phyloP scores from a whole-genome alignment of 176 grass and related monocot genomes.

The Leersia perrieri region DNA sequence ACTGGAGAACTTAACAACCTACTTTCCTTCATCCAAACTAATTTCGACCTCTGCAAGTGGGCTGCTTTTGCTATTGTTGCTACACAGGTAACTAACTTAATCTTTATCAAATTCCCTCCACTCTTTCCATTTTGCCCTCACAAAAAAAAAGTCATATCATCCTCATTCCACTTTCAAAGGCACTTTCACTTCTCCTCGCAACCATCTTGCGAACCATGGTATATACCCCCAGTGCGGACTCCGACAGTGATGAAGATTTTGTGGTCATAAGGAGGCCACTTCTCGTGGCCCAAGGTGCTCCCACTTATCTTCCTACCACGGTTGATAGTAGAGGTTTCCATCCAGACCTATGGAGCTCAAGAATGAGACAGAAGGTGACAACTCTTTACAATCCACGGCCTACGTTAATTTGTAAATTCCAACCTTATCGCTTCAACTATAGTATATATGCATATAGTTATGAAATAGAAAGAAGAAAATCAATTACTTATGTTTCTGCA shows the following conservation, averaged over 20 bases:
- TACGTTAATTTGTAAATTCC: not conserved
- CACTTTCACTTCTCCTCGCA: slow-evolving; percentile 66
- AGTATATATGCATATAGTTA: not conserved
- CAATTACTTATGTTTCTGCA: not conserved
- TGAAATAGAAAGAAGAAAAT: not conserved
- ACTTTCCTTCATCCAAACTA: slow-evolving; percentile 59
- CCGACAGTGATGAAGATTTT: slow-evolving; percentile 93
- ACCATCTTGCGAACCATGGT: slow-evolving; percentile 61
- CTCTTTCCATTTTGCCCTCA: not conserved
- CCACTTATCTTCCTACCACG: slow-evolving; percentile 50
- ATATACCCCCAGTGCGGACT: slow-evolving; percentile 41
- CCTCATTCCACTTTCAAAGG: slow-evolving; percentile 37
- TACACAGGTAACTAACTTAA: slow-evolving; percentile 47
- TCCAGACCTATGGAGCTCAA: slow-evolving; percentile 69
- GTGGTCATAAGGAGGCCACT: slow-evolving; percentile 79
- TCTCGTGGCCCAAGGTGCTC: slow-evolving; percentile 54
- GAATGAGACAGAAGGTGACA: slow-evolving; percentile 84
- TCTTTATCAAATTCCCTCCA: not conserved
- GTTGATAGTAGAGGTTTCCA: slow-evolving; percentile 42
- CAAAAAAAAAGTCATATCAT: not conserved
- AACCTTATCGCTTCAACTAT: not conserved
- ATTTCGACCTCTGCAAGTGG: slow-evolving; percentile 72
- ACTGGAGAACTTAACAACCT: slow-evolving; percentile 73
- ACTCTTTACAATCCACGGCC: not conserved
- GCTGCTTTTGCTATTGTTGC: slow-evolving; percentile 46